Evolutionary conservation across 441 rosid species (phyloP).

Genomic region (Aquilaria agallochum): DNA sequence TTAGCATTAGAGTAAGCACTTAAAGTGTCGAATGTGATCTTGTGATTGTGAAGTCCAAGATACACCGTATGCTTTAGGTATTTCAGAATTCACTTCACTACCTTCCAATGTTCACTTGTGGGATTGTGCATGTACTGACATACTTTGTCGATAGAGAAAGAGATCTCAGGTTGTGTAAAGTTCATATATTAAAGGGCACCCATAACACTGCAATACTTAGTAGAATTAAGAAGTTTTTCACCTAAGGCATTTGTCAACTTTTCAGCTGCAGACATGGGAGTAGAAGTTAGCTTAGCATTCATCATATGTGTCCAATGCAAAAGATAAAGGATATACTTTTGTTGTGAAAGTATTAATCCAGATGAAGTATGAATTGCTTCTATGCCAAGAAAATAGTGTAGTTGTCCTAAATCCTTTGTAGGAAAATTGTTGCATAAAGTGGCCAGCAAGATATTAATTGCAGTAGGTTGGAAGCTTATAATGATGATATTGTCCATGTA

Average conservation of each 20-base stretch:
- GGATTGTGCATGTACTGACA: neutral
- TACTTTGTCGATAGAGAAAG: neutral
- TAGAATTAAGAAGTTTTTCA: neutral
- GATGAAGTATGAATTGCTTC: no score
- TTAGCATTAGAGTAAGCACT: neutral
- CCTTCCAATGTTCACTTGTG: neutral
- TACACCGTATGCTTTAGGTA: neutral
- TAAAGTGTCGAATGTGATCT: neutral
- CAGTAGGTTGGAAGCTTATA: neutral
- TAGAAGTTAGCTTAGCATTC: neutral
- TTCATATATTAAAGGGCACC: neutral
- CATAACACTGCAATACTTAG: neutral
- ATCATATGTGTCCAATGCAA: neutral
- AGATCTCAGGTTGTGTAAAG: neutral
- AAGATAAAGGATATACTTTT: neutral
- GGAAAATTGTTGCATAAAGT: no score
- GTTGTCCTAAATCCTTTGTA: no score
- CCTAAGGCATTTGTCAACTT: neutral
- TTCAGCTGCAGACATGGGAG: neutral
- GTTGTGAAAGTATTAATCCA: no score
- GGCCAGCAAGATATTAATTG: no score
- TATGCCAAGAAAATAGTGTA: no score
- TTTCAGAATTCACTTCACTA: neutral
- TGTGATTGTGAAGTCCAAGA: no score
- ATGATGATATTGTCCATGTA: neutral